Percentiles rank a stretch among this genome's conserved stretches.
Conservation (phyloP, 495 filamentous ascomycete species). For the Entonaema liquescens region DNA sequence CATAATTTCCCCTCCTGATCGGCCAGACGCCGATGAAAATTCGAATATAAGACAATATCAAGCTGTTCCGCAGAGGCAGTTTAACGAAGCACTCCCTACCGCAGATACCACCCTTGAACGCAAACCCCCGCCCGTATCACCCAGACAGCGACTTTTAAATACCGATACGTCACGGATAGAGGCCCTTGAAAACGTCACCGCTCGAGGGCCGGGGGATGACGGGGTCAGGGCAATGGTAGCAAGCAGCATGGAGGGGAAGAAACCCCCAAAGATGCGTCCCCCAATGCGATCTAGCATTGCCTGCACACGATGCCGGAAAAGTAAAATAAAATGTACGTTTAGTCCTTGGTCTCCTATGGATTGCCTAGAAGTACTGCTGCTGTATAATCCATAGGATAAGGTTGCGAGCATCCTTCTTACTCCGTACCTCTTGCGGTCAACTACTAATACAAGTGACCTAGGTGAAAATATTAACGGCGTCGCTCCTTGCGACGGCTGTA, state of each 20-base stretch:
- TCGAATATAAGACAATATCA: constrained; percentile 42
- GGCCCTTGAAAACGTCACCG: constrained; percentile 25
- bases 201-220: constrained; percentile 35
- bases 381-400: not conserved
- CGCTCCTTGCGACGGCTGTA: constrained; percentile 79
- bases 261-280: constrained; percentile 57
- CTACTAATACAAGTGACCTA: constrained; percentile 16
- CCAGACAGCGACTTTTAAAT: constrained; percentile 22
- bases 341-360: not conserved
- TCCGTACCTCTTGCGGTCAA: not conserved
- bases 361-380: not conserved
- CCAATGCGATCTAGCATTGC: constrained; percentile 84
- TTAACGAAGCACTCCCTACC: constrained; percentile 47
- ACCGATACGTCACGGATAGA: constrained; percentile 29
- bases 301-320: constrained; percentile 78
- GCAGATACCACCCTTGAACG: constrained; percentile 33
- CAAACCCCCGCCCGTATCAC: constrained; percentile 27
- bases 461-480: constrained; percentile 77
- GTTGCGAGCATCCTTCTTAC: constrained; percentile 43
- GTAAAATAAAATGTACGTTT: constrained; percentile 74
- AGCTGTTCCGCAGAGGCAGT: constrained; percentile 49
- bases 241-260: constrained; percentile 53
- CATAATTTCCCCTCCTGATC: constrained; percentile 58
- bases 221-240: constrained; percentile 41
- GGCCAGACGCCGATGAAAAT: constrained; percentile 50